A percentile compares a stretch with the other conserved stretches of the same genome.
Evolutionary conservation across 371 early-diverging fungal genomes (phyloP).

Genomic region (Phascolomyces articulosus): DNA sequence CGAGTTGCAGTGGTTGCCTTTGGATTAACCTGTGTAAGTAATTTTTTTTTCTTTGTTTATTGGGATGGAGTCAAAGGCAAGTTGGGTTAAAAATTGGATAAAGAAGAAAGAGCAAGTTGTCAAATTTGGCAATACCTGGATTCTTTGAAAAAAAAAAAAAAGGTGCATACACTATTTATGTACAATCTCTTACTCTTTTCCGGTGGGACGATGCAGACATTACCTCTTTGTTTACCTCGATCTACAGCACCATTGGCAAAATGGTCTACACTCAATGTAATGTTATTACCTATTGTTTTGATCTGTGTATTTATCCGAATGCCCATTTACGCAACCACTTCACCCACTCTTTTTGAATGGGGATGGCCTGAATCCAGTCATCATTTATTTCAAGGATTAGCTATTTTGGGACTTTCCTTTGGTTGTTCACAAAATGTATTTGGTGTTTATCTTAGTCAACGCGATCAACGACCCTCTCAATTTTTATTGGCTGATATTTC

Average conservation of each 20-base stretch:
- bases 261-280: constrained; percentile 49
- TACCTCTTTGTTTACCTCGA: constrained; percentile 52
- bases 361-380: constrained; percentile 14
- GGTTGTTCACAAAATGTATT: constrained; percentile 57
- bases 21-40: constrained; percentile 41
- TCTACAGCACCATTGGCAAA: constrained; percentile 52
- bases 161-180: neutral
- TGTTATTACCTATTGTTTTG: constrained; percentile 47
- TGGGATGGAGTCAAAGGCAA: too few species aligned
- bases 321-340: constrained; percentile 45
- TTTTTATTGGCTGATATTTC: constrained; percentile 45
- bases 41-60: neutral
- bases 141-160: neutral
- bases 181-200: too few species aligned
- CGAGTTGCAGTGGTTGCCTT: constrained; percentile 38
- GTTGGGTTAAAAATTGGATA: neutral
- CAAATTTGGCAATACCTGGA: neutral
- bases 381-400: constrained; percentile 40
- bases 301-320: constrained; percentile 44
- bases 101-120: neutral
- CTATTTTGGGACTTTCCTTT: constrained; percentile 57
- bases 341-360: constrained; percentile 39
- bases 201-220: constrained; percentile 22
- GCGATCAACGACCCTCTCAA: constrained; percentile 33
- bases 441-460: constrained; percentile 42